Evolutionary conservation across 73 alveolate species (phyloP).

Genomic region (Tetrahymena borealis): DNA sequence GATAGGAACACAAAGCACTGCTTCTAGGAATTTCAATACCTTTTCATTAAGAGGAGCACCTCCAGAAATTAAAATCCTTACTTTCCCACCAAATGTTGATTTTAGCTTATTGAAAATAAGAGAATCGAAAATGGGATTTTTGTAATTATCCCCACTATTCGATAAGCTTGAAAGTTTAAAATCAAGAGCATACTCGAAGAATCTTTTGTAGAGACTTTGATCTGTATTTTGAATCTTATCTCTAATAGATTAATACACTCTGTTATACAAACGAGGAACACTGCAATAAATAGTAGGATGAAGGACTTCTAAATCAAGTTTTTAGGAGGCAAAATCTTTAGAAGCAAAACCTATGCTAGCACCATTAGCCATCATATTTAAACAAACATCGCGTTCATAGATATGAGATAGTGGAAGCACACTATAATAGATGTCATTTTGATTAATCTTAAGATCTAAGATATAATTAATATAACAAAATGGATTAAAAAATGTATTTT

Average conservation of each 20-base stretch:
- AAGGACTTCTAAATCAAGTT: conserved; percentile 43
- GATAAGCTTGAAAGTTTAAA: conserved; percentile 13
- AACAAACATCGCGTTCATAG: conserved; percentile 47
- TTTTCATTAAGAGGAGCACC: conserved; percentile 72
- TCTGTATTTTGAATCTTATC: conserved; percentile 3
- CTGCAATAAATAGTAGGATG: conserved; percentile 61
- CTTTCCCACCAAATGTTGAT: conserved; percentile 60
- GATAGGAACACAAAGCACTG: conserved; percentile 63
- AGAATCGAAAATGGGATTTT: conserved; percentile 43
- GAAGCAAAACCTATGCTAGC: conserved; percentile 61
- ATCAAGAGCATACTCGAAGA: conserved; percentile 46
- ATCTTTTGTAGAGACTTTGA: neutral
- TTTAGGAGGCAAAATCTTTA: conserved; percentile 48
- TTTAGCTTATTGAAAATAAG: conserved; percentile 55
- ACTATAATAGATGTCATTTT: conserved; percentile 32
- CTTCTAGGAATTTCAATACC: conserved; percentile 43
- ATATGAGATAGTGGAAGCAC: conserved; percentile 75
- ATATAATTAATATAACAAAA: neutral
- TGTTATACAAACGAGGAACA: conserved; percentile 62
- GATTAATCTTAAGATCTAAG: conserved; percentile 39
- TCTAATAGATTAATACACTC: conserved; percentile 29
- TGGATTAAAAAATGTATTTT: neutral
- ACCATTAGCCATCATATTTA: conserved; percentile 41
- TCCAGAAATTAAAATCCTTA: conserved; percentile 61
- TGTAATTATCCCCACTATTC: conserved; percentile 17